Conservation (phyloP, 257 asterid species). For the Jasminum sambac region DNA sequence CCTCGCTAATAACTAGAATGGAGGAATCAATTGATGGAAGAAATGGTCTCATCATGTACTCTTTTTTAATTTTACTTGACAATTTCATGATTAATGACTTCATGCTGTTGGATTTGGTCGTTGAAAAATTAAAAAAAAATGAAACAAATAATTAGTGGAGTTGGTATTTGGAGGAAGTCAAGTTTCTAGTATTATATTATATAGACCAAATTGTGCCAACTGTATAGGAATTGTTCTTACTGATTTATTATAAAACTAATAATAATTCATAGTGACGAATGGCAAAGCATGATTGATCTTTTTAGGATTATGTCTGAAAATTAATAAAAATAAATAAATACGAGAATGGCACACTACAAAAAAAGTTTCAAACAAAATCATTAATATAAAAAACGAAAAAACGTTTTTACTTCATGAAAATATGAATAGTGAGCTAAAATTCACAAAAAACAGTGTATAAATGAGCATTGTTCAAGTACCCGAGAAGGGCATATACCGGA, state of each 20-base stretch:
- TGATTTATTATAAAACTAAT: neutral
- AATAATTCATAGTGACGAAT: neutral
- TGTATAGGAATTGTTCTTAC: neutral
- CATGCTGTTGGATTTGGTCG: slow-evolving; percentile 1
- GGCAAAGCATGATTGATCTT: too few relatives aligned
- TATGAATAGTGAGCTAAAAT: too few relatives aligned
- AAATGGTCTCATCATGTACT: neutral
- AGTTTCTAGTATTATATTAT: neutral
- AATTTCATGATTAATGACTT: neutral
- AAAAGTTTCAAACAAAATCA: too few relatives aligned
- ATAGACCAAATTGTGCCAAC: neutral
- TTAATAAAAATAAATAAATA: neutral
- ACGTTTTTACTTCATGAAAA: too few relatives aligned
- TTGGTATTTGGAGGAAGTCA: neutral
- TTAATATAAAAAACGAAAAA: too few relatives aligned
- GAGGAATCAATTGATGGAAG: neutral
- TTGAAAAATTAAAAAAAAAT: neutral
- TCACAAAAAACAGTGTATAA: too few relatives aligned
- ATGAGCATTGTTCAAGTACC: too few relatives aligned
- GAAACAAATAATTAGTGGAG: neutral
- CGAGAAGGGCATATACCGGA: too few relatives aligned
- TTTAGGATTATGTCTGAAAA: too few relatives aligned
- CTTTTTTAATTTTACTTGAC: neutral
- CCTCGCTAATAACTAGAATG: too few relatives aligned
- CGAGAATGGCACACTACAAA: too few relatives aligned